Conservation (phyloP, 495 filamentous ascomycete genomes). For the Aspergillus olivimuriae region DNA sequence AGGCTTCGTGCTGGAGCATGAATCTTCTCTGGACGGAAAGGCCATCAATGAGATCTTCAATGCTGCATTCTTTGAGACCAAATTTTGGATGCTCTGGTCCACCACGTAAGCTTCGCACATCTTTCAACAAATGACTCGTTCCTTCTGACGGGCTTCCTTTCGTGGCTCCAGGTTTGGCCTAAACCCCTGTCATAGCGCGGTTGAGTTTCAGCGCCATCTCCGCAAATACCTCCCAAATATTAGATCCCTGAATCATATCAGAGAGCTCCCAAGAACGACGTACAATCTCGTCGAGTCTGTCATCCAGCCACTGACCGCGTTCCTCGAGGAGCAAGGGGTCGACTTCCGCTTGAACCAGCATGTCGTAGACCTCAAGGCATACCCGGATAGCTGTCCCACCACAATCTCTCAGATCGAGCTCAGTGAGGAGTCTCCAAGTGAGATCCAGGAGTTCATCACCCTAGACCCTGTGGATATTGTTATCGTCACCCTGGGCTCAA, state of each 20-base stretch:
- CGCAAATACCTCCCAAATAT: constrained; percentile 20
- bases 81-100: no score
- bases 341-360: constrained; percentile 35
- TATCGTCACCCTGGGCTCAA: no score
- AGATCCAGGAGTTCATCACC: no score
- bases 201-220: constrained; percentile 27
- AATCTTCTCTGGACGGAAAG: no score
- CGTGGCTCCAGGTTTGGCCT: constrained; percentile 25
- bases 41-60: no score
- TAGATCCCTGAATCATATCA: constrained; percentile 18
- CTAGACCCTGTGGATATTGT: no score
- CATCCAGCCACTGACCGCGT: constrained; percentile 29
- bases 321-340: constrained; percentile 33
- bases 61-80: no score
- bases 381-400: no score
- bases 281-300: constrained; percentile 38
- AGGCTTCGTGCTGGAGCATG: no score
- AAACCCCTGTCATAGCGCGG: constrained; percentile 35
- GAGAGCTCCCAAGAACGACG: constrained; percentile 20
- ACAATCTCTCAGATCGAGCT: no score
- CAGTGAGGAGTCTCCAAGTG: no score
- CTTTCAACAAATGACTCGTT: background rate
- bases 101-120: background rate
- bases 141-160: background rate
- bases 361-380: constrained; percentile 24